Conservation (phyloP, 2,329 filamentous ascomycete genomes). For the Colletotrichum limetticola region DNA sequence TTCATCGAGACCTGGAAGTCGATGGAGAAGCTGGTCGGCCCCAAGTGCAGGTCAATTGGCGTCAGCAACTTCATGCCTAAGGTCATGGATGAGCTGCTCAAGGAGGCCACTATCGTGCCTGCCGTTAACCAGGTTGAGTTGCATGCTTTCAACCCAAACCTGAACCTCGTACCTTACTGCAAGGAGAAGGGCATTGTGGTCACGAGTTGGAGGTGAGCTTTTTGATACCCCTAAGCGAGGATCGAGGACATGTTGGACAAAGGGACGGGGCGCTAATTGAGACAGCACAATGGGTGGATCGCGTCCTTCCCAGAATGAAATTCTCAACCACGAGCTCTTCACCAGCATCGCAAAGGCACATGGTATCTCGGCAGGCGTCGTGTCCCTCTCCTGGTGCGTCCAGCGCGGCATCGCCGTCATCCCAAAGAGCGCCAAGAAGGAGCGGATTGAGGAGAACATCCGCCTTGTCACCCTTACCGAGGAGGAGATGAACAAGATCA, state of each 20-base stretch:
- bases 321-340: slow-evolving; percentile 40
- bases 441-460: slow-evolving; percentile 40
- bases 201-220: slow-evolving; percentile 42
- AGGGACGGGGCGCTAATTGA: neutral
- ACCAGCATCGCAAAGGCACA: slow-evolving; percentile 39
- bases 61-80: slow-evolving; percentile 47
- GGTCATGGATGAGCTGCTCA: slow-evolving; percentile 42
- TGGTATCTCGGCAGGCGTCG: slow-evolving; percentile 39
- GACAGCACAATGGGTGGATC: slow-evolving; percentile 30
- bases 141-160: slow-evolving; percentile 45
- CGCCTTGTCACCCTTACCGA: slow-evolving; percentile 40
- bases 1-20: slow-evolving; percentile 42
- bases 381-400: slow-evolving; percentile 42
- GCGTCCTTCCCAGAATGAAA: slow-evolving; percentile 19
- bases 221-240: neutral
- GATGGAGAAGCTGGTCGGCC: slow-evolving; percentile 43
- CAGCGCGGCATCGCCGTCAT: slow-evolving; percentile 41
- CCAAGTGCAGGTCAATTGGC: slow-evolving; percentile 42
- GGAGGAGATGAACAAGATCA: slow-evolving; percentile 41
- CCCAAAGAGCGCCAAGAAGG: slow-evolving; percentile 38
- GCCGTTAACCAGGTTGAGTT: slow-evolving; percentile 47
- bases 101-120: slow-evolving; percentile 40
- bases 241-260: no score
- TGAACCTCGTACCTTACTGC: slow-evolving; percentile 45
- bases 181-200: slow-evolving; percentile 44